Base-by-base conservation (phyloP, 192 early-diverging fungal genomes). In the Entomortierella parvispora region DNA sequence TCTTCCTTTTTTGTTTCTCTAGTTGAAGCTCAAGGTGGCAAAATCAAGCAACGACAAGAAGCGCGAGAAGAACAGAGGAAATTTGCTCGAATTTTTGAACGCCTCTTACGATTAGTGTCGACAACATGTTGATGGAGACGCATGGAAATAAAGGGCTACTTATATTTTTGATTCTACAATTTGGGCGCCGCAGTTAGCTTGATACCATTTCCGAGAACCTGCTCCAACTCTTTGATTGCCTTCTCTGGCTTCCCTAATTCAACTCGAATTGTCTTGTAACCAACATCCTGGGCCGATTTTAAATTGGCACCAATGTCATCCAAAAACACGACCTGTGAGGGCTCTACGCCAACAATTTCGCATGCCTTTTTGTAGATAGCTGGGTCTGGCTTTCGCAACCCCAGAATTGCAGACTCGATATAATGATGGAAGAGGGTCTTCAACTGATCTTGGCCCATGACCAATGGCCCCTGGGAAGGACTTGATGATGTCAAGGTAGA, bases 281-380 rank as follows among this genome's bases (percentile, higher is more conserved):
- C 93, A 5, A 95, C 80, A 1, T 81, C 69, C 37, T 87, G 80
- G 1, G 95, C 93, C 2, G 91, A 82, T 37, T 89, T 86, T 56
- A 95, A 65, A 50, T 95, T 95, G 6, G 62, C 80, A 20, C 87
- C 90, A 72, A 96, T 95, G 65, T 96, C 95, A 81, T 96, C 95
- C 50, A 96, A 63, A 66, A 96, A 95, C 37, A 95, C 85, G 5
- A 75, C 86, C 54, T 95, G 85, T 0, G 71, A 32, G 10, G 95
- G 93, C 17, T 80, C 28, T 23, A 96, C 86, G 11, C 86, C 87
- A 15, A 93, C 72, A 20, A 80, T 57, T n/a, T 92, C 82, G 81
- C 93, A 95, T 5, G 91, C 92, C 53, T 89, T 85, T 45, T 78
- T 58, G 56, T 88, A 96, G 52, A 95, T 85, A 28, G 72, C 81